Conservation (phyloP, 331 rosid genomes). For the Quercus phellos region DNA sequence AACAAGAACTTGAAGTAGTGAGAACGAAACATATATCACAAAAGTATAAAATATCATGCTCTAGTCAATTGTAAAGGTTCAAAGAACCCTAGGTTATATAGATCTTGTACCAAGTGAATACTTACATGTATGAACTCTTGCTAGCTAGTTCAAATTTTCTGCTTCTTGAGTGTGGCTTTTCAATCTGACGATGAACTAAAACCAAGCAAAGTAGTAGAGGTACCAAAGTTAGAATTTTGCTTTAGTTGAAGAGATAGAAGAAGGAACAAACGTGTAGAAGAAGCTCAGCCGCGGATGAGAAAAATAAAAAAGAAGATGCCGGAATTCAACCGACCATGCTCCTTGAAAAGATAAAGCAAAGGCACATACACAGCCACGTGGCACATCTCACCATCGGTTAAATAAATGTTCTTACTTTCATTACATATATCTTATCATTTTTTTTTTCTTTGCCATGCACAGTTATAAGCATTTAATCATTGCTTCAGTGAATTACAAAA, state of each 20-base stretch:
- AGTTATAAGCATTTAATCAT: constrained; percentile 14
- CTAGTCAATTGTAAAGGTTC: not conserved
- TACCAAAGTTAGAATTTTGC: not conserved
- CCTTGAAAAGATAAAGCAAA: constrained; percentile 60
- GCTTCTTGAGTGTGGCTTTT: constrained; percentile 1
- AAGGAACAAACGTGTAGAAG: constrained; percentile 30
- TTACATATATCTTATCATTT: constrained; percentile 27
- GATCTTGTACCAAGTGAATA: constrained; percentile 2
- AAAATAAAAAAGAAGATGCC: constrained; percentile 68
- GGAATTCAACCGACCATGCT: constrained; percentile 87
- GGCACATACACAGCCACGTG: constrained; percentile 64
- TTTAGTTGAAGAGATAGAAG: constrained; percentile 21
- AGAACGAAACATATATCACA: not conserved
- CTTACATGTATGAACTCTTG: constrained; percentile 7
- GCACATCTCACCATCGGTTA: constrained; percentile 38
- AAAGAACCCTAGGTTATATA: constrained; percentile 24
- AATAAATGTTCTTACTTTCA: constrained; percentile 24
- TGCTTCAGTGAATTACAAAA: not conserved
- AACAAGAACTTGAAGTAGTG: too few relatives aligned
- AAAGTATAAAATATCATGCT: not conserved
- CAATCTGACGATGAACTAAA: not conserved
- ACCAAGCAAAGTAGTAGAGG: constrained; percentile 13
- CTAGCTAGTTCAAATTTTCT: not conserved
- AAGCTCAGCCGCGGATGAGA: constrained; percentile 31
- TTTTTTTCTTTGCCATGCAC: constrained; percentile 14